Evolutionary conservation across 2,329 filamentous ascomycete species (phyloP).

Genomic region (Xylaria sp.): DNA sequence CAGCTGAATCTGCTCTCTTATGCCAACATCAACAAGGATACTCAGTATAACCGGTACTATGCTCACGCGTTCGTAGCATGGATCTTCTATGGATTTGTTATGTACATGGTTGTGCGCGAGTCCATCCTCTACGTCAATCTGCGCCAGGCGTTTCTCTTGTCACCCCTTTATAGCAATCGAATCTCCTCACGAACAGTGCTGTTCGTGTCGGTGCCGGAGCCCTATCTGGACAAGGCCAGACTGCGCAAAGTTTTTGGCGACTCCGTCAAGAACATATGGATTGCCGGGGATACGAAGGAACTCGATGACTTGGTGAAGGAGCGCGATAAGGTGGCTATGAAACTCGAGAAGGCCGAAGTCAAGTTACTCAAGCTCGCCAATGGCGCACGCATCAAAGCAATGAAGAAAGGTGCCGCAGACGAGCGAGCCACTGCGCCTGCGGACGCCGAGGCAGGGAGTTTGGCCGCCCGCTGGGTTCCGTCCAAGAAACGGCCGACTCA

Average conservation of each 20-base stretch:
- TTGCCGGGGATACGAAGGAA: constrained; percentile 79
- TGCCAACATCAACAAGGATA: constrained; percentile 73
- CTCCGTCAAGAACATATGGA: constrained; percentile 85
- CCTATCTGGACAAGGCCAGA: constrained; percentile 81
- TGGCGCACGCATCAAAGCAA: constrained; percentile 72
- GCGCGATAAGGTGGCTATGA: constrained; percentile 81
- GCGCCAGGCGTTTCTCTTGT: constrained; percentile 90
- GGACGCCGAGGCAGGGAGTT: constrained; percentile 74
- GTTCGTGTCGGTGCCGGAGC: constrained; percentile 83
- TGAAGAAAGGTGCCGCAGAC: constrained; percentile 66
- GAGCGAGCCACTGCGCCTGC: constrained; percentile 61
- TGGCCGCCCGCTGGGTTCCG: constrained; percentile 80
- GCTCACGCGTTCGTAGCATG: constrained; percentile 85
- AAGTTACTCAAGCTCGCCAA: constrained; percentile 85
- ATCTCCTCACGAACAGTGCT: constrained; percentile 92
- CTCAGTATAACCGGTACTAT: constrained; percentile 73
- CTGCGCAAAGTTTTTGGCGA: constrained; percentile 84
- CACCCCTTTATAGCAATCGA: constrained; percentile 83
- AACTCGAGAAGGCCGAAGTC: constrained; percentile 87
- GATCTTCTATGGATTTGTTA: constrained; percentile 86
- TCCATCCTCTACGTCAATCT: constrained; percentile 92
- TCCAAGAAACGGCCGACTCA: constrained; percentile 81
- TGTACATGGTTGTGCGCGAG: constrained; percentile 89
- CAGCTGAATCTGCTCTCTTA: constrained; percentile 85
- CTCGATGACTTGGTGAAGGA: constrained; percentile 85